Evolutionary conservation across 257 asterid species (phyloP), one percentile per base, ranked within the genome.

Genomic region (Coffea canephora): DNA sequence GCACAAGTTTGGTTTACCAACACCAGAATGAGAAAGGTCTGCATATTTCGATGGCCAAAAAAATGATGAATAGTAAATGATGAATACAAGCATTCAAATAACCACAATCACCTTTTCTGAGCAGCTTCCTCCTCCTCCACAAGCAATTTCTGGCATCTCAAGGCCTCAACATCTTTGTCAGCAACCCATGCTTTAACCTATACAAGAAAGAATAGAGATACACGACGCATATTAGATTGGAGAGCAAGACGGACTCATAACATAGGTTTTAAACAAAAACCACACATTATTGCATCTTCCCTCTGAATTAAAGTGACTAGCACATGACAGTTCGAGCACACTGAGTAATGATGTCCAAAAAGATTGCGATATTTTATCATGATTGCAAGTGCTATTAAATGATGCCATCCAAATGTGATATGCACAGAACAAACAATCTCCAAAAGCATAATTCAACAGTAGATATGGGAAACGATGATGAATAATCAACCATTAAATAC

Each of bases 71-170:
- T 4, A 13, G 13, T 31, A 31, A 18, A 18, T 14, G 14, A 78
- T 79, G 75, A 25, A 69, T 34, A 64, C 62, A 73, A 52, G 45
- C 19, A 25, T 77, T 69, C 55, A 77, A 73, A 8, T 31, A 48
- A 81, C 54, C 41, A 69, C 76, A 2, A 69, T 61, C 14, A 96
- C 99, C 97, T 88, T 86, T 85, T 89, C 83, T 91, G 90, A 80
- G 90, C 94, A 77, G 96, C 98, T 84, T 96, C 99, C 84, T 94
- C 99, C 87, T 96, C 99, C 90, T 91, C 99, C 85, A 94, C 93
- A 54, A 96, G 99, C 86, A 94, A 91, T 87, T 92, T 91, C 77
- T 96, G 97, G 83, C 94, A 91, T 84, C 96, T 94, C 85, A 94
- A 91, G 83, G 99, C 95, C 89, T 94, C 99, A 21, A 91, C 97